Evolutionary conservation across 345 rosid species (phyloP), one percentile per base, ranked within the genome.

Genomic region (Bruguiera gymnorhiza): DNA sequence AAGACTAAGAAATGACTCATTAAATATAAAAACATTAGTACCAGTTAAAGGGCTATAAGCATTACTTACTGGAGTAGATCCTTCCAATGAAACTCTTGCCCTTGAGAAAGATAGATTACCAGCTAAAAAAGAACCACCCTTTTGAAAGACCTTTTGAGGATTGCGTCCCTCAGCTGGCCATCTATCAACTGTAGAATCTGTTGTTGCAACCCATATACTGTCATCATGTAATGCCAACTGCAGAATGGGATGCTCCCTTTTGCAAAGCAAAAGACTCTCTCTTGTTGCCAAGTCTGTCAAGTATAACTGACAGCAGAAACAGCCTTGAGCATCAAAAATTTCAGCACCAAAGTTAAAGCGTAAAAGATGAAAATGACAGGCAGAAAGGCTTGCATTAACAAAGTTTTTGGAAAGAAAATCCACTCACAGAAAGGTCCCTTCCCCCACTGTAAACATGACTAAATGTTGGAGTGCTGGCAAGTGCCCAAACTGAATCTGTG

Each of bases 401-500:
- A 23, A 66, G 60, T 24, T 27, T 24, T 27, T 26, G 24, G 63
- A 24, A 62, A 72, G 43, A 58, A 75, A 56, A 24, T 68, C 46
- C 52, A 86, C 99, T 92, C 74, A 96, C 99, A 82, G 94, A 92
- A 80, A 83, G 88, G 79, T 96, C 99, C 85, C 99, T 89, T 73
- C 99, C 99, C 57, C 99, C 99, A 62, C 99, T 96, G 75, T 96
- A 96, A 79, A 92, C 99, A 73, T 96, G 98, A 85, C 83, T 88
- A 81, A 96, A 92, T 11, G 98, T 78, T 16, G 99, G 87, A 63
- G 91, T 84, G 88, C 98, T 89, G 65, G 98, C 98, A 84, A 96
- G 98, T 34, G 99, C 96, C 99, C 99, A 96, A 62, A 96, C 99
- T 81, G 99, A 96, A 85, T 96, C 98, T 62, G 99, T 96, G 77